phyloP scores from a whole-genome alignment of 805 yeast species.

The Metschnikowia gruessii region DNA sequence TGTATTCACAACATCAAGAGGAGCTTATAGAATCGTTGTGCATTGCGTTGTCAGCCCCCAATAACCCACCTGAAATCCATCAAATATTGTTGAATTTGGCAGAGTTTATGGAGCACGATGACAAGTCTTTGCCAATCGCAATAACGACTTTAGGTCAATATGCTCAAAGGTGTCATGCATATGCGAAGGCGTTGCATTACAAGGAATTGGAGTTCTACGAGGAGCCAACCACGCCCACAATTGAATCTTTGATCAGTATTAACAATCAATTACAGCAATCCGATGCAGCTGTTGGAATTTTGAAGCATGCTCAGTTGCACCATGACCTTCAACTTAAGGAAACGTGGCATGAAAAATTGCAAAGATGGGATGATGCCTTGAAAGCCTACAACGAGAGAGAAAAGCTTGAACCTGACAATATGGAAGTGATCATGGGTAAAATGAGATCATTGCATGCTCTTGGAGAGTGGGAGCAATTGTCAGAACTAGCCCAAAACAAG shows the following conservation, averaged over 20 bases:
- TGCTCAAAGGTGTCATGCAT: constrained; percentile 94
- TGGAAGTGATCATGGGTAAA: constrained; percentile 94
- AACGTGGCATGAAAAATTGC: constrained; percentile 96
- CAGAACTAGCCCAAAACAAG: constrained; percentile 78
- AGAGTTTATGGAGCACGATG: constrained; percentile 97
- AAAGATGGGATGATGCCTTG: constrained; percentile 97
- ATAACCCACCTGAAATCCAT: constrained; percentile 93
- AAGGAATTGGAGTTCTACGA: constrained; percentile 93
- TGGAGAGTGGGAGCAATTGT: constrained; percentile 97
- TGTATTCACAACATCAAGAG: constrained; percentile 84
- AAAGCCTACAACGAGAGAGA: constrained; percentile 84
- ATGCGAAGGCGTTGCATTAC: constrained; percentile 94
- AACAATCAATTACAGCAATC: constrained; percentile 94
- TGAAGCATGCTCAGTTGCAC: constrained; percentile 89
- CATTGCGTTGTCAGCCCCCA: constrained; percentile 82
- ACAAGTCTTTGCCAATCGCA: constrained; percentile 86
- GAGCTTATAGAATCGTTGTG: constrained; percentile 84
- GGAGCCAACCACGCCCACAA: constrained; percentile 87
- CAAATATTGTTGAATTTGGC: constrained; percentile 87
- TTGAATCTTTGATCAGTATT: constrained; percentile 87
- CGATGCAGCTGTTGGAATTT: constrained; percentile 96
- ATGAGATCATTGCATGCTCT: constrained; percentile 97
- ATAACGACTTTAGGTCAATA: constrained; percentile 87
- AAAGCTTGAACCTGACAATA: constrained; percentile 57
- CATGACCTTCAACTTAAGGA: constrained; percentile 90